Percentiles rank a stretch among this genome's conserved stretches.
phyloP scores from a whole-genome alignment of 169 alveolate genomes.

The Cryptosporidium ubiquitum region DNA sequence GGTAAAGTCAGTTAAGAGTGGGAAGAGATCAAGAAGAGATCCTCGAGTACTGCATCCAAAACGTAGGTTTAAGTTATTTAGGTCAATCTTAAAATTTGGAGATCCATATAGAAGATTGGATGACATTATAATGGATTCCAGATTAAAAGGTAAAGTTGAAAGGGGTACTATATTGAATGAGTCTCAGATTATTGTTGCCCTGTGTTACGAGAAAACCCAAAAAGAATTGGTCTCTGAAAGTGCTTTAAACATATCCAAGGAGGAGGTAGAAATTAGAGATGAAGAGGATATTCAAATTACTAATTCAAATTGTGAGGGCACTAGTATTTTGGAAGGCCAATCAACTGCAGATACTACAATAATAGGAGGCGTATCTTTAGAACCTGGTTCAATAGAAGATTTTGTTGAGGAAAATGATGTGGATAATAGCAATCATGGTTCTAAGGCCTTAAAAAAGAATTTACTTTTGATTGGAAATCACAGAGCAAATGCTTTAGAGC shows the following conservation, averaged over 20 bases:
- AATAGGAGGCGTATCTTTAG: not conserved
- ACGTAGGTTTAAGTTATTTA: slow-evolving; percentile 83
- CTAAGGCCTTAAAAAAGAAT: slow-evolving; percentile 4
- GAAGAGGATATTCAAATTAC: not conserved
- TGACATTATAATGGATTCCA: slow-evolving; percentile 84
- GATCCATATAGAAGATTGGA: slow-evolving; percentile 85
- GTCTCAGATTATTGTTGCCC: slow-evolving; percentile 73
- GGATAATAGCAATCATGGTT: not conserved
- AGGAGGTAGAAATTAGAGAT: slow-evolving; percentile 16
- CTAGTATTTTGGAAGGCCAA: not conserved
- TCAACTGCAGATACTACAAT: slow-evolving; percentile 7
- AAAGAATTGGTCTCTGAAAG: not conserved
- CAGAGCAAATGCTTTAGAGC: slow-evolving; percentile 53
- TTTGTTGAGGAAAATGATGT: slow-evolving; percentile 25
- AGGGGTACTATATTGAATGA: slow-evolving; percentile 83
- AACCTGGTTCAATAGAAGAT: slow-evolving; percentile 1
- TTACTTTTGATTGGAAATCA: slow-evolving; percentile 33
- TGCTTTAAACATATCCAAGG: not conserved
- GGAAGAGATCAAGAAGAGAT: slow-evolving; percentile 54
- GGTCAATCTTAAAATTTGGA: slow-evolving; percentile 85
- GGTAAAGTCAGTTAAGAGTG: slow-evolving; percentile 5
- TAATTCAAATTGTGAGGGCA: not conserved
- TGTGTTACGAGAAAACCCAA: slow-evolving; percentile 41
- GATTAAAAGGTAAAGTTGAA: slow-evolving; percentile 80
- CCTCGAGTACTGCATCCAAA: slow-evolving; percentile 74